Evolutionary conservation across 2,329 filamentous ascomycete genomes (phyloP).

Genomic region (Metarhizium rileyi): DNA sequence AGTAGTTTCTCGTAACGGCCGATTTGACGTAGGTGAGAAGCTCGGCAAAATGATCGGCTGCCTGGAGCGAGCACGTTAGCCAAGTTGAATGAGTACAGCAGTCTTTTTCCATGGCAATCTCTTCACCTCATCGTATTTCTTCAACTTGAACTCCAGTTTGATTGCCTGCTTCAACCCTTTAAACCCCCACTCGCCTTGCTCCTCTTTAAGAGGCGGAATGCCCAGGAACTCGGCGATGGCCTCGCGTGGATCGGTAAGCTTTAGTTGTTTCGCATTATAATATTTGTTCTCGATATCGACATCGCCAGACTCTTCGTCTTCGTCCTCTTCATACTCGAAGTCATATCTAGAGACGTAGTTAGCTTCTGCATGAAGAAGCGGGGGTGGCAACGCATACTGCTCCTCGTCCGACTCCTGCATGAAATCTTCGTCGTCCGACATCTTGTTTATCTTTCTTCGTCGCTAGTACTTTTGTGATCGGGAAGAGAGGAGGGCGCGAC

Average conservation of each 20-base stretch:
- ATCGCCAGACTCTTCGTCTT: conserved; percentile 78
- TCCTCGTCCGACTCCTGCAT: conserved; percentile 40
- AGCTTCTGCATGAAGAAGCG: conserved; percentile 1
- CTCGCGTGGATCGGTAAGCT: conserved; percentile 73
- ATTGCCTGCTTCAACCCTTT: conserved; percentile 97
- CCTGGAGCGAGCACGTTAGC: conserved; percentile 41
- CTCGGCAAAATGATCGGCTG: conserved; percentile 84
- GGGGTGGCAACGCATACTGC: conserved; percentile 22
- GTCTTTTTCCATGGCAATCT: accelerated
- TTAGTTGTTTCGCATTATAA: conserved; percentile 98
- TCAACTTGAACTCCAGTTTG: conserved; percentile 91
- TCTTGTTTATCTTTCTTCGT: conserved; percentile 17
- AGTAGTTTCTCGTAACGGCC: conserved; percentile 94
- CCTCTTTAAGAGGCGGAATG: conserved; percentile 71
- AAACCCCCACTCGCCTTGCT: conserved; percentile 98
- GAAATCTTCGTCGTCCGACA: conserved; percentile 43
- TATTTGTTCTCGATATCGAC: conserved; percentile 99
- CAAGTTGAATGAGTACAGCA: background rate
- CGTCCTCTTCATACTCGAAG: conserved; percentile 93
- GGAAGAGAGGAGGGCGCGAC: background rate
- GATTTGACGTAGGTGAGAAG: conserved; percentile 96
- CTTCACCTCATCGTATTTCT: conserved; percentile 68
- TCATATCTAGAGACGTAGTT: conserved; percentile 54
- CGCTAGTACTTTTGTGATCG: background rate
- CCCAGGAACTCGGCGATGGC: conserved; percentile 89